A percentile compares a stretch with the other conserved stretches of the same genome.
These are phyloP conservation scores for Pleurotus cornucopiae DNA, from an alignment of 768 basidiomycete species.

Conservation along the genomic window DNA sequence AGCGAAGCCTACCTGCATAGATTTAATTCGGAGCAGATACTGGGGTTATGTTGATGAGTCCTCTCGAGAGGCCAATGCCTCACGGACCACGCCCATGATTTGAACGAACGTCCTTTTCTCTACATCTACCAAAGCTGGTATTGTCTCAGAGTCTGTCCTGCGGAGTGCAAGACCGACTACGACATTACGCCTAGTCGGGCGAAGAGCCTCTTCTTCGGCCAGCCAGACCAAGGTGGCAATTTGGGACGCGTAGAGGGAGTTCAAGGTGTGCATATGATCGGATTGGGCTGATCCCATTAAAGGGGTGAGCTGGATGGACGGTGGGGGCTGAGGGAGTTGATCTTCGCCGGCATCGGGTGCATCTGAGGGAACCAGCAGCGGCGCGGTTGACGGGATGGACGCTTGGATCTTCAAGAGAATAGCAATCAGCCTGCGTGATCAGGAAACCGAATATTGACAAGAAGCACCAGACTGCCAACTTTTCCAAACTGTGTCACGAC, in stretches of 20 bases:
- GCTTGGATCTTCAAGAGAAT: conserved; percentile 65
- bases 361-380: conserved; percentile 39
- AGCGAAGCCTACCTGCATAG: conserved; percentile 2
- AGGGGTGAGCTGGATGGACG: conserved; percentile 72
- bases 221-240: conserved; percentile 83
- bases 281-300: conserved; percentile 75
- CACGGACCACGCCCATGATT: conserved; percentile 45
- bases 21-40: too few relatives aligned
- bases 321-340: conserved; percentile 54
- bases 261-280: conserved; percentile 62
- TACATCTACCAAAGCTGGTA: conserved; percentile 10
- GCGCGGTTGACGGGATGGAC: conserved; percentile 60
- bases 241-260: conserved; percentile 82
- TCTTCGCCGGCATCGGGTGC: conserved; percentile 26
- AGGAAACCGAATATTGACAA: conserved; percentile 5
- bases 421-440: conserved; percentile 10
- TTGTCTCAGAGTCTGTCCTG: conserved; percentile 21
- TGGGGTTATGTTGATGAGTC: too few relatives aligned
- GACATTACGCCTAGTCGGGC: conserved; percentile 50
- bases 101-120: conserved; percentile 44
- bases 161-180: conserved; percentile 73
- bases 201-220: conserved; percentile 34
- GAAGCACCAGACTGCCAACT: conserved; percentile 77
- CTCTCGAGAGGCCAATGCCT: conserved; percentile 21
- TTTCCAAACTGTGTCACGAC: conserved; percentile 88